Base-by-base conservation (phyloP, 345 rosid genomes). In the Tarenaya hassleriana region DNA sequence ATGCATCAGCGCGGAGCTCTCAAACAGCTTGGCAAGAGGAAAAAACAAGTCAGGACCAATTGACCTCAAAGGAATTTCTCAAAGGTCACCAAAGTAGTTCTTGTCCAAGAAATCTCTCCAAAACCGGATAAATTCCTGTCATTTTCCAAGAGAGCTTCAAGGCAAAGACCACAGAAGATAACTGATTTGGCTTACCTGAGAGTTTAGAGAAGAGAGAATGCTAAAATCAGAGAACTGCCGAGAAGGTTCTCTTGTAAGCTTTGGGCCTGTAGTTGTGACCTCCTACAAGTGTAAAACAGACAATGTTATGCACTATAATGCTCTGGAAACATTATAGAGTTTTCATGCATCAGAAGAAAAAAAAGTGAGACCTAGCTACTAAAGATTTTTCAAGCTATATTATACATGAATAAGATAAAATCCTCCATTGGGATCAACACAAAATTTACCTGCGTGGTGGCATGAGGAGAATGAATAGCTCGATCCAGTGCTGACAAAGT, bases 1-100 rank as follows among this genome's bases (percentile, higher is more conserved):
- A 65, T 85, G 84, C 98, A 92, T 92, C 79, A 88, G 64, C 41
- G 94, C 95, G 7, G 98, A 92, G 84, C 98, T 92, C 79, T 87
- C 98, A 66, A 92, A 92, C 56, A 92, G 80, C 98, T 91, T 45
- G 52, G 52, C 52, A 69, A 58, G 63, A 70, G 35, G 54, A 70
- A 78, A 64, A 60, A 17, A 56, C 19, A 58, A 43, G 69, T 82
- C 68, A 84, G 76, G 65, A 41, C n/a, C 32, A 41, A 55, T 21
- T 43, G 49, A 40, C 4, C 18, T 9, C 37, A 51, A 50, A 20
- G 44, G 50, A 60, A 14, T 34, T 20, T 21, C 18, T 38, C 55
- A 37, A 47, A 9, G 18, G 38, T 16, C 40, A 50, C 9, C 31
- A 14, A 66, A 12, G 19, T 14, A 58, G 44, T 19, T 45, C 44